Percentiles rank a stretch among this genome's conserved stretches.
Conservation (phyloP, 345 rosid species). For the Salix udensis region DNA sequence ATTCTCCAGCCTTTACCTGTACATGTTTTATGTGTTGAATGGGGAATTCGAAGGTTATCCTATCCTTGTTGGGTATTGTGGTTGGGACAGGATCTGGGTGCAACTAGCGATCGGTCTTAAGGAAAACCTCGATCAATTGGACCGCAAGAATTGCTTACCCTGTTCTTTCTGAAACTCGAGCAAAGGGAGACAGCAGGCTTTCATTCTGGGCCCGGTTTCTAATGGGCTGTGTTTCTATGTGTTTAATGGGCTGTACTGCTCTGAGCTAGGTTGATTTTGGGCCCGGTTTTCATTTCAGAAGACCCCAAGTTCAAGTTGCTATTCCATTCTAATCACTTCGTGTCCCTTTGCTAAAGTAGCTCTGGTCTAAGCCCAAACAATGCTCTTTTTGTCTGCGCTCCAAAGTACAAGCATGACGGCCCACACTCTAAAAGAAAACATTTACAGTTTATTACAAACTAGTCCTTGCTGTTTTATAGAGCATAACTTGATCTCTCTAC, state of each 20-base stretch:
- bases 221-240: neutral
- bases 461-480: neutral
- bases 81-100: conserved; percentile 13
- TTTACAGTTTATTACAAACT: neutral
- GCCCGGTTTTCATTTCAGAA: neutral
- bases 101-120: neutral
- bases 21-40: too few relatives aligned
- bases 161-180: neutral
- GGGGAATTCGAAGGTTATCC: neutral
- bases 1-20: too few relatives aligned
- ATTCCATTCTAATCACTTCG: neutral
- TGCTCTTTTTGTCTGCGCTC: neutral
- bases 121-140: neutral
- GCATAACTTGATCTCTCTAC: too few relatives aligned
- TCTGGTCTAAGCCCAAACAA: neutral
- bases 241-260: neutral
- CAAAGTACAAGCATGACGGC: neutral
- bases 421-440: neutral
- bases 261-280: neutral
- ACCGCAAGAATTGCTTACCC: neutral
- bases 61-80: neutral
- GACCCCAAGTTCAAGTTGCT: neutral
- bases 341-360: neutral
- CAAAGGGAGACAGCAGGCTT: neutral
- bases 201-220: too few relatives aligned